These are phyloP conservation scores for Rhododendron kiyosumense DNA, from an alignment of 148 eudicot species.

Conservation along the genomic window DNA sequence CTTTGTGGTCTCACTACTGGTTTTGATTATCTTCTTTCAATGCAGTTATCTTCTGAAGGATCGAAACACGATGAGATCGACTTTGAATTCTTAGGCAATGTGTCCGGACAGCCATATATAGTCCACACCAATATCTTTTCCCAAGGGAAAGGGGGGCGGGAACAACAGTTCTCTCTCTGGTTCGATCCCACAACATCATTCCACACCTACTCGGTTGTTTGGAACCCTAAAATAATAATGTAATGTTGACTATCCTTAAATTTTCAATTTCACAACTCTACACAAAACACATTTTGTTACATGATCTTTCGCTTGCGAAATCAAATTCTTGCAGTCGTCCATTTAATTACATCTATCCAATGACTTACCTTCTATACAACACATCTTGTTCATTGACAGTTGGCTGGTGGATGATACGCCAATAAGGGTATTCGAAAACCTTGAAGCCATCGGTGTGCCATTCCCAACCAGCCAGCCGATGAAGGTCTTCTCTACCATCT, in stretches of 20 bases:
- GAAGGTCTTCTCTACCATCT: conserved; percentile 12
- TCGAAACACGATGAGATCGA: neutral
- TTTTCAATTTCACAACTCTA: neutral
- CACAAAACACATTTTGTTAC: neutral
- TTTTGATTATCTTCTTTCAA: neutral
- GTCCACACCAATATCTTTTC: neutral
- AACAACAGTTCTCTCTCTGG: neutral
- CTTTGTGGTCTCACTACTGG: neutral
- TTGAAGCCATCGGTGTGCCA: conserved; percentile 3
- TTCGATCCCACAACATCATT: neutral
- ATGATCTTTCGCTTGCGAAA: neutral
- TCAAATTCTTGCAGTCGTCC: no score
- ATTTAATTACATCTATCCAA: neutral
- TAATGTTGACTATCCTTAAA: neutral
- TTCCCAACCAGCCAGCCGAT: conserved; percentile 9
- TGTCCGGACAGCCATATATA: neutral
- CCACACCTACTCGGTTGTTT: neutral
- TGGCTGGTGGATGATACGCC: conserved; percentile 8
- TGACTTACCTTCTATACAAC: neutral
- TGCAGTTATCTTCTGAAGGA: neutral
- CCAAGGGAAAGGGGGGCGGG: neutral
- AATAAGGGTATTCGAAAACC: conserved; percentile 10
- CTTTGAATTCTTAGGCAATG: conserved; percentile 3
- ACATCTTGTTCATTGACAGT: neutral
- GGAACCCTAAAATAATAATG: neutral